A percentile compares a stretch with the other conserved stretches of the same genome.
Conservation (phyloP, 2,329 filamentous ascomycete genomes). For the Alternaria arbusti region DNA sequence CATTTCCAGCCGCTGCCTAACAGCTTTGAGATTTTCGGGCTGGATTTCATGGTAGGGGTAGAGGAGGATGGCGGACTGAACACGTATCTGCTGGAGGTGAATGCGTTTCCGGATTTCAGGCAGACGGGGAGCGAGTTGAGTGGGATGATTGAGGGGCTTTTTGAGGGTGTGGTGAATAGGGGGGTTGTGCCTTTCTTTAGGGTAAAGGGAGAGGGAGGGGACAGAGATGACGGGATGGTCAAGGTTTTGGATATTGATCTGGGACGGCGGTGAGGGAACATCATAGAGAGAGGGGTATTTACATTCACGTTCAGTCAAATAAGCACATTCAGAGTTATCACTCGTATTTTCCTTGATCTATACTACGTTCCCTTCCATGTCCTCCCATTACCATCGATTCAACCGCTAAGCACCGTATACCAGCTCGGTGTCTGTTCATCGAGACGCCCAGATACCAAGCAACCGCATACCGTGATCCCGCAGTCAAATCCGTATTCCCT, state of each 20-base stretch:
- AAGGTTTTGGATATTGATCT: slow-evolving; percentile 56
- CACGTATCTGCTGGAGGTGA: slow-evolving; percentile 86
- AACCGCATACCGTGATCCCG: not conserved
- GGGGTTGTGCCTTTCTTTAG: slow-evolving; percentile 74
- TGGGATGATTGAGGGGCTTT: slow-evolving; percentile 75
- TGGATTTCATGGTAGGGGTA: slow-evolving; percentile 79
- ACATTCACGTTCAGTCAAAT: no score
- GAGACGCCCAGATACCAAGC: not conserved
- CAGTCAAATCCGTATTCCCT: not conserved
- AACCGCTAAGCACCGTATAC: not conserved
- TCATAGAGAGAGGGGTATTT: no score
- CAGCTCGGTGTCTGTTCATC: not conserved
- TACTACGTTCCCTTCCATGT: not conserved
- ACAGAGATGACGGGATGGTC: slow-evolving; percentile 41
- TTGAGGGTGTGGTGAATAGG: slow-evolving; percentile 73
- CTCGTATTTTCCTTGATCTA: slow-evolving; percentile 3
- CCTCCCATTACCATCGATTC: not conserved
- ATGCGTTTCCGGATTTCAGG: slow-evolving; percentile 94
- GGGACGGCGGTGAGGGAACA: slow-evolving; percentile 40
- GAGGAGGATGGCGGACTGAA: slow-evolving; percentile 54
- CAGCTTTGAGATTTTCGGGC: slow-evolving; percentile 88
- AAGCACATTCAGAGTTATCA: not conserved
- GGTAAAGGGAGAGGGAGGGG: slow-evolving; percentile 12
- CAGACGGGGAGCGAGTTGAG: slow-evolving; percentile 83
- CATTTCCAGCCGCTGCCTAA: slow-evolving; percentile 92